Evolutionary conservation across 2,329 filamentous ascomycete genomes (phyloP).

Genomic region (Hypoxylon sp.): DNA sequence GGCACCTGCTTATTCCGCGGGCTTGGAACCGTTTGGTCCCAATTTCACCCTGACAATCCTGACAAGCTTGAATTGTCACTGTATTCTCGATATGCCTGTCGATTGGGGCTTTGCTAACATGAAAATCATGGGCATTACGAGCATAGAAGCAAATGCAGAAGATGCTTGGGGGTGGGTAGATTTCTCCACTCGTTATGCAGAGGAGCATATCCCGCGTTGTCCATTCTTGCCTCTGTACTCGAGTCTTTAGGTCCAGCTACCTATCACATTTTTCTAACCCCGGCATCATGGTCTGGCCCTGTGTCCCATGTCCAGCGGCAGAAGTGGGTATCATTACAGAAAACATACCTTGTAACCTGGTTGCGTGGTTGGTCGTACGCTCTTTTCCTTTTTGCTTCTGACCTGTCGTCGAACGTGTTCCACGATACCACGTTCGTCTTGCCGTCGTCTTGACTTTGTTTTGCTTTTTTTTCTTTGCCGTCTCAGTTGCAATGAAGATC

Average conservation of each 20-base stretch:
- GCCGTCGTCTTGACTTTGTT: constrained; percentile 22
- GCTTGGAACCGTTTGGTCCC: constrained; percentile 40
- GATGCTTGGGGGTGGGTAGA: constrained; percentile 9
- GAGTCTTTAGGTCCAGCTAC: constrained; percentile 10
- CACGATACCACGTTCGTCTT: constrained; percentile 18
- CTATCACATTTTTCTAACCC: constrained; percentile 24
- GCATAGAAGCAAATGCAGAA: constrained; percentile 25
- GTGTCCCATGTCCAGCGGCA: constrained; percentile 29
- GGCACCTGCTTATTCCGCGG: constrained; percentile 42
- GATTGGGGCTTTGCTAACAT: constrained; percentile 22
- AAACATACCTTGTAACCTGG: constrained; percentile 39
- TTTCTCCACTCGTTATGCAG: constrained; percentile 16
- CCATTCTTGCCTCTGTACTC: constrained; percentile 10
- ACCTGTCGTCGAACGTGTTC: constrained; percentile 23
- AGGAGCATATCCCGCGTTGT: constrained; percentile 28
- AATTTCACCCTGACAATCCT: constrained; percentile 41
- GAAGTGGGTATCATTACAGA: constrained; percentile 36
- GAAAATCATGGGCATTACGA: constrained; percentile 29
- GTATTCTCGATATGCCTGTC: constrained; percentile 27
- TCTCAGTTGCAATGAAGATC: constrained; percentile 30
- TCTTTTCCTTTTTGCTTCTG: constrained; percentile 39
- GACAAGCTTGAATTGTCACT: constrained; percentile 22
- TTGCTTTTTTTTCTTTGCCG: constrained; percentile 20
- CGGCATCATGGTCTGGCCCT: constrained; percentile 39
- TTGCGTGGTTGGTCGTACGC: constrained; percentile 37